Evolutionary conservation across 768 basidiomycete genomes (phyloP), one percentile per base, ranked within the genome.

Genomic region (Leccinum broughii): DNA sequence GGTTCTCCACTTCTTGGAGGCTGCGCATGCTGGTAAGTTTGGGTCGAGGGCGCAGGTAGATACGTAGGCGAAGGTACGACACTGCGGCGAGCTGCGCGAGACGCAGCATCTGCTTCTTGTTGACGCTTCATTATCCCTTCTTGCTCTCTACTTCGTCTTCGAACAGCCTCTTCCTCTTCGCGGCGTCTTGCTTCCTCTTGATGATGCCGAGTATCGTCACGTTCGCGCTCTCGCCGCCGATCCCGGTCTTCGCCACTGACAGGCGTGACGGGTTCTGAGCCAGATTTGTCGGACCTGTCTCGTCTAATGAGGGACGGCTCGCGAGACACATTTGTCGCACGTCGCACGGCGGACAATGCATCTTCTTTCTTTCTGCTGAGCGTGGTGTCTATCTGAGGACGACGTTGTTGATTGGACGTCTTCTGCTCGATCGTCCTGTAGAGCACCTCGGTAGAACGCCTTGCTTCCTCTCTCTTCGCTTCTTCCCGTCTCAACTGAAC

Each of bases 81-180:
- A 37, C 69, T 72, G 59, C 77, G 75, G 54, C 82, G 76, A 52
- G 78, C 76, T 35, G 74, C 72, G 41, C 78, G 78, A 37, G 82
- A 82, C 32, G 79, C 78, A 14, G 78, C 75, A 14, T 86, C 82
- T 7, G 84, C 82, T 66, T 88, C 87, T 53, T 81, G 81, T 66
- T 88, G 88, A 54, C 88, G 76, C 48, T 76, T 77, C 7, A 77
- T 59, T 59, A 89, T 85, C 0, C 80, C 85, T 10, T 85, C 84
- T 57, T 86, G 82, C 58, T 87, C 84, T 54, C 77, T 76, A 57
- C 73, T 77, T 57, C 81, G 75, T 64, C 79, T 79, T 60, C 78
- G 74, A 60, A 76, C 75, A 1, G 64, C 64, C 4, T 79, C 80
- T 52, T 83, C 82, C 60, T 83, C 80, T 62, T 82, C 80, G n/a